Percentiles rank a stretch among this genome's conserved stretches.
These are phyloP conservation scores for Rhizopus stolonifer DNA, from an alignment of 371 early-diverging fungal genomes.

Conservation along the genomic window DNA sequence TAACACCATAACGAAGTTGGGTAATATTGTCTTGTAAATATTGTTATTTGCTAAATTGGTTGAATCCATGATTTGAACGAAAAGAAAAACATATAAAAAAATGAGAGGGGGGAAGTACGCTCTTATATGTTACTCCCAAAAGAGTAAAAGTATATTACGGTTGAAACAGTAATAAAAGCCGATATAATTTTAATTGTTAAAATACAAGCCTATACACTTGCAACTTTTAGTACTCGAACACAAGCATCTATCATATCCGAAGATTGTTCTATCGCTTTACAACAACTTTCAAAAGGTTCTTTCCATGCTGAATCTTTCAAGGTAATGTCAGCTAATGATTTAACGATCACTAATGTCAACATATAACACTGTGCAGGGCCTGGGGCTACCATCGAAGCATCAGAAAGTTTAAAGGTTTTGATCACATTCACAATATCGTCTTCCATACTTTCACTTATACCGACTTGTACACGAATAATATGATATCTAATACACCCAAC, in stretches of 20 bases:
- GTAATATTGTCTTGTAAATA: constrained; percentile 8
- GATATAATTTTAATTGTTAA: too few species aligned
- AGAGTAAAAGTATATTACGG: too few species aligned
- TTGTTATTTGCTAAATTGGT: background rate
- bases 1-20: constrained; percentile 5
- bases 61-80: background rate
- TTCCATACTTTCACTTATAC: constrained; percentile 32
- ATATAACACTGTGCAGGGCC: constrained; percentile 46
- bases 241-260: constrained; percentile 46
- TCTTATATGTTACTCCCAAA: too few species aligned
- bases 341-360: constrained; percentile 46
- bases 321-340: constrained; percentile 31
- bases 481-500: constrained; percentile 40
- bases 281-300: constrained; percentile 34
- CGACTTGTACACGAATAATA: constrained; percentile 37
- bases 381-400: constrained; percentile 43
- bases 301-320: constrained; percentile 21
- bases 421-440: constrained; percentile 48
- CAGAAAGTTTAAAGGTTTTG: constrained; percentile 43
- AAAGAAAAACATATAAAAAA: too few species aligned
- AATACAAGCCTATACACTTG: constrained; percentile 31
- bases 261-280: constrained; percentile 32
- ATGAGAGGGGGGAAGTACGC: too few species aligned
- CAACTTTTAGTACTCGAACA: constrained; percentile 41
- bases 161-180: too few species aligned